phyloP scores from a whole-genome alignment of 1,284 basidiomycete species.

The Anthracocystis setariae region DNA sequence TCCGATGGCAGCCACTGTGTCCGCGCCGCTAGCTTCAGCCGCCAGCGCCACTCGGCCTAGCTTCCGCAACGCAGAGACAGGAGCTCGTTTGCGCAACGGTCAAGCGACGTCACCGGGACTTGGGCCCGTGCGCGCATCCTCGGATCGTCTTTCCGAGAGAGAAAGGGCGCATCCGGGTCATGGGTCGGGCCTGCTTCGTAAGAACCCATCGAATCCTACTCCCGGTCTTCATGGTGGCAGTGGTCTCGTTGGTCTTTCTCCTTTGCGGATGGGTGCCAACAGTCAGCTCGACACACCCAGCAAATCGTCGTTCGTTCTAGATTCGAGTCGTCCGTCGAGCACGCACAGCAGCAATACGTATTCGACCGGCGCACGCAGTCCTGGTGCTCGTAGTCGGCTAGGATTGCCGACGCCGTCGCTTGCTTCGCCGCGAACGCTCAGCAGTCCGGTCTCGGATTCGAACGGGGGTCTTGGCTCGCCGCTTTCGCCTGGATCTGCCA shows the following conservation, averaged over 20 bases:
- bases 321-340: slow-evolving; percentile 21
- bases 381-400: slow-evolving; percentile 30
- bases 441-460: slow-evolving; percentile 5
- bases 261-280: slow-evolving; percentile 32
- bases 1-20: too few relatives aligned
- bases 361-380: slow-evolving; percentile 34
- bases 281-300: slow-evolving; percentile 32
- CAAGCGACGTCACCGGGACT: slow-evolving; percentile 36
- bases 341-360: slow-evolving; percentile 27
- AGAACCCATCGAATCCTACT: slow-evolving; percentile 62
- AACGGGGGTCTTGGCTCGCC: slow-evolving; percentile 17
- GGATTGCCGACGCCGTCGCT: slow-evolving; percentile 12
- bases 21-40: slow-evolving; percentile 4
- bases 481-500: slow-evolving; percentile 18
- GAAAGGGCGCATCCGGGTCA: slow-evolving; percentile 46
- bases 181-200: slow-evolving; percentile 53
- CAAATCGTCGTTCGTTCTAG: not conserved
- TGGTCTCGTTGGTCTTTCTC: slow-evolving; percentile 38
- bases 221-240: slow-evolving; percentile 51
- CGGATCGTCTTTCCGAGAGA: slow-evolving; percentile 53
- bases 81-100: slow-evolving; percentile 35
- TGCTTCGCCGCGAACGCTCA: slow-evolving; percentile 18
- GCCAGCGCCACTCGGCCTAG: slow-evolving; percentile 13
- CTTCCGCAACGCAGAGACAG: slow-evolving; percentile 37
- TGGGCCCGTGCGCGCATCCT: slow-evolving; percentile 53